A percentile compares a stretch with the other conserved stretches of the same genome.
Conservation (phyloP, 441 rosid genomes). For the Euphorbia celastroides region DNA sequence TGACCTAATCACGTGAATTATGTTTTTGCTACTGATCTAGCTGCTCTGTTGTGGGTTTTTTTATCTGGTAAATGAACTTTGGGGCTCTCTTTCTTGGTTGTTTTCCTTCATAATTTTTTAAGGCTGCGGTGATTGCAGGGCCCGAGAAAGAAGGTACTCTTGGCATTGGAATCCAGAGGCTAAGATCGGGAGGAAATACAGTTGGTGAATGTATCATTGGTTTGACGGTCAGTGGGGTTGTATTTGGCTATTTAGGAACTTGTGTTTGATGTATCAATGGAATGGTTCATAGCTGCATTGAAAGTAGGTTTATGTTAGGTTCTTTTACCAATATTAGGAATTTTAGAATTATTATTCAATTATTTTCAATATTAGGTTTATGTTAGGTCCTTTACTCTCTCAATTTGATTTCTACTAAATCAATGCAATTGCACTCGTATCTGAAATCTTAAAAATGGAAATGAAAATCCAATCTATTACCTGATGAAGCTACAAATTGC, state of each 20-base stretch:
- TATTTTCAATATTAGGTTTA: too few relatives aligned
- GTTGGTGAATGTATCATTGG: conserved; percentile 13
- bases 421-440: too few relatives aligned
- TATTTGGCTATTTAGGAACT: conserved; percentile 11
- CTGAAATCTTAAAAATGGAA: too few relatives aligned
- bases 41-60: neutral
- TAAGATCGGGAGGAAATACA: conserved; percentile 20
- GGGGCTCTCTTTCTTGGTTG: neutral
- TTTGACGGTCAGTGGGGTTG: conserved; percentile 17
- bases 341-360: too few relatives aligned
- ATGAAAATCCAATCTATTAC: too few relatives aligned
- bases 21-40: too few relatives aligned
- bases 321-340: neutral
- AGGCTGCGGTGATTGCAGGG: conserved; percentile 49
- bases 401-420: too few relatives aligned
- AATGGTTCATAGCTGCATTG: conserved; percentile 19
- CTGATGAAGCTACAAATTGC: too few relatives aligned
- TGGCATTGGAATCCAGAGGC: conserved; percentile 72
- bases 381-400: too few relatives aligned
- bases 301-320: neutral
- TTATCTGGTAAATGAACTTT: neutral
- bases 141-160: conserved; percentile 93
- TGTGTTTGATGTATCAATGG: conserved; percentile 10
- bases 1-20: neutral
- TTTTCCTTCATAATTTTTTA: too few relatives aligned